Percentiles rank a stretch among this genome's conserved stretches.
phyloP scores from a whole-genome alignment of 306 rosid genomes.

The Corylus heterophylla region DNA sequence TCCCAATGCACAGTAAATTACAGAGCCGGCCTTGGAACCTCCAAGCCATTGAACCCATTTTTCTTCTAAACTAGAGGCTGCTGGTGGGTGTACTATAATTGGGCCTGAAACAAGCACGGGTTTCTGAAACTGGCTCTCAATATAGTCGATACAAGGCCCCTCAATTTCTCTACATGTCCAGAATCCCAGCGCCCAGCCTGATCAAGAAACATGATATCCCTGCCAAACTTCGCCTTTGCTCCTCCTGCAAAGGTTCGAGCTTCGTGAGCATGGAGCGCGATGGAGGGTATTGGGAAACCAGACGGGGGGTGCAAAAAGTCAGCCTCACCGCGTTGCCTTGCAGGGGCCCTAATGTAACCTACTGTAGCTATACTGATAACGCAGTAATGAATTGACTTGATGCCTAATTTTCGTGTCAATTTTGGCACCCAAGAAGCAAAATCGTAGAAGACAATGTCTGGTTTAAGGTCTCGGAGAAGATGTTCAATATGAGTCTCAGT shows the following conservation, averaged over 20 bases:
- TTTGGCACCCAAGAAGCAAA: not conserved
- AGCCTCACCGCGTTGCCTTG: too few relatives aligned
- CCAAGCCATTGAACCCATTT: constrained; percentile 17
- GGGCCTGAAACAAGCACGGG: too few relatives aligned
- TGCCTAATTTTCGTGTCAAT: not conserved
- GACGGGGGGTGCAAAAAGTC: too few relatives aligned
- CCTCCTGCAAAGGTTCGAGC: too few relatives aligned
- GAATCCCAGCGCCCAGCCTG: too few relatives aligned
- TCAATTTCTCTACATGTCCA: too few relatives aligned
- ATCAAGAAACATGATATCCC: too few relatives aligned
- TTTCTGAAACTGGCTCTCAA: too few relatives aligned
- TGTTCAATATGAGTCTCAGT: not conserved
- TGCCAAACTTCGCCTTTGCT: too few relatives aligned
- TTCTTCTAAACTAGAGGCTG: constrained; percentile 8
- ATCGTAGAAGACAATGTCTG: not conserved
- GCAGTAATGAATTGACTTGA: not conserved
- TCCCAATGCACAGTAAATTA: constrained; percentile 9
- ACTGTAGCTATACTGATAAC: not conserved
- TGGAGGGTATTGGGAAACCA: too few relatives aligned
- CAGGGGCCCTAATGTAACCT: not conserved
- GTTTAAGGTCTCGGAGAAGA: not conserved
- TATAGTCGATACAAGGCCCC: too few relatives aligned
- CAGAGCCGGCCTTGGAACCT: constrained; percentile 1
- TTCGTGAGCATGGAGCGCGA: too few relatives aligned
- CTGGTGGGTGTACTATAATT: constrained; percentile 10